These are phyloP conservation scores for Puccinia novopanici DNA, from an alignment of 1,284 basidiomycete species.

Conservation along the genomic window DNA sequence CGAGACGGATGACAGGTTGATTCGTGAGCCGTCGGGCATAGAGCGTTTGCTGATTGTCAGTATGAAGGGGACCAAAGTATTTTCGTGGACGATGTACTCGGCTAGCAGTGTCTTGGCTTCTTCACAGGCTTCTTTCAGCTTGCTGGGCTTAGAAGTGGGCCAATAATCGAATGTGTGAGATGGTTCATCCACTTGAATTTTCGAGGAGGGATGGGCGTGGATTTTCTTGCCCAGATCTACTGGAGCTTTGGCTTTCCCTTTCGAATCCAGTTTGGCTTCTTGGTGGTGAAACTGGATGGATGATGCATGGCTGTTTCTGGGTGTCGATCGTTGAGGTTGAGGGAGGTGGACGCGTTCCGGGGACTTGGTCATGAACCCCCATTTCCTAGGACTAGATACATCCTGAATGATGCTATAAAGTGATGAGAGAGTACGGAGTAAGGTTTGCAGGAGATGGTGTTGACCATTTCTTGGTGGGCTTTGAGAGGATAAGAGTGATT, in stretches of 20 bases:
- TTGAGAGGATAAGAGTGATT: conserved; percentile 27
- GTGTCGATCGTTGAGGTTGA: not conserved
- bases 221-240: not conserved
- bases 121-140: conserved; percentile 47
- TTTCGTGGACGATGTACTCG: conserved; percentile 12
- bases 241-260: conserved; percentile 38
- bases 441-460: conserved; percentile 43
- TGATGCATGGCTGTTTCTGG: conserved; percentile 3
- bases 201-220: not conserved
- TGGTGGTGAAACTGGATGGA: not conserved
- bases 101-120: conserved; percentile 28
- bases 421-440: conserved; percentile 43
- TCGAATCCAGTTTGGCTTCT: conserved; percentile 23
- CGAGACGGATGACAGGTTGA: not conserved
- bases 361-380: conserved; percentile 50
- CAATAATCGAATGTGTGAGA: conserved; percentile 25
- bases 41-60: conserved; percentile 29
- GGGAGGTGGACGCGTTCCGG: conserved; percentile 47
- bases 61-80: conserved; percentile 18
- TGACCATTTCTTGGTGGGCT: conserved; percentile 1
- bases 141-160: conserved; percentile 30
- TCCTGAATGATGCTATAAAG: conserved; percentile 47
- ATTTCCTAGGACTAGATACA: conserved; percentile 45
- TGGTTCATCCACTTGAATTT: conserved; percentile 10
- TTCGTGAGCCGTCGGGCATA: not conserved